A percentile compares a stretch with the other conserved stretches of the same genome.
Evolutionary conservation across 2,329 filamentous ascomycete genomes (phyloP).

Genomic region (Davidsoniella australis): DNA sequence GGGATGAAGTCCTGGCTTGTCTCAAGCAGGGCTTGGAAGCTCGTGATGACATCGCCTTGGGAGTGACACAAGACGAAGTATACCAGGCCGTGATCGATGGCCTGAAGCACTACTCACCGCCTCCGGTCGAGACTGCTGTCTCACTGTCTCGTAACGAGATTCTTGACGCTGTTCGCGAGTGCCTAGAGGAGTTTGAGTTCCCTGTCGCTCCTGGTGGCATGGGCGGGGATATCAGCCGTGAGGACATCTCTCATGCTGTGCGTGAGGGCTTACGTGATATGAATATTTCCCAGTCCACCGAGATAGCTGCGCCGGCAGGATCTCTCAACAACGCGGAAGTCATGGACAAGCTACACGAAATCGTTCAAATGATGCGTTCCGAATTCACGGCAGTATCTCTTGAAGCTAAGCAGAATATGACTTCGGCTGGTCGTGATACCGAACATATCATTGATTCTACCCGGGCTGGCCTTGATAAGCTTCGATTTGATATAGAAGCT

Average conservation of each 20-base stretch:
- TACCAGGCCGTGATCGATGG: constrained; percentile 74
- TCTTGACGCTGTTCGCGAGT: constrained; percentile 67
- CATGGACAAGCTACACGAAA: constrained; percentile 42
- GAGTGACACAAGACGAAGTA: constrained; percentile 67
- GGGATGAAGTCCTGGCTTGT: constrained; percentile 77
- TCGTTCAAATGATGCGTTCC: constrained; percentile 40
- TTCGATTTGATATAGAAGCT: constrained; percentile 62
- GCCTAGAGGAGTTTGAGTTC: constrained; percentile 70
- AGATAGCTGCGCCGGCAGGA: constrained; percentile 2
- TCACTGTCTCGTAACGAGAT: constrained; percentile 67
- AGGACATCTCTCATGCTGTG: constrained; percentile 48
- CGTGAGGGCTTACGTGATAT: constrained; percentile 39
- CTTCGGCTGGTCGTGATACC: constrained; percentile 62
- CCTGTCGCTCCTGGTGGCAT: constrained; percentile 41
- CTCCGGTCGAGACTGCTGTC: constrained; percentile 47
- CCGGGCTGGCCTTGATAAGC: constrained; percentile 68
- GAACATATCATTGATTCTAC: constrained; percentile 80
- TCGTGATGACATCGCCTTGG: constrained; percentile 39
- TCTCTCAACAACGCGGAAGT: constrained; percentile 30
- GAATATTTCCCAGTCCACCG: constrained; percentile 25
- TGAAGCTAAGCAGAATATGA: constrained; percentile 59
- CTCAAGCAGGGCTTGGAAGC: constrained; percentile 72
- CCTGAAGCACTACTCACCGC: constrained; percentile 62
- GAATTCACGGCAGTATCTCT: constrained; percentile 45
- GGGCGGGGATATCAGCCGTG: constrained; percentile 29